Conservation (phyloP, 139 green algal genomes). For the Picochlorum sp. region DNA sequence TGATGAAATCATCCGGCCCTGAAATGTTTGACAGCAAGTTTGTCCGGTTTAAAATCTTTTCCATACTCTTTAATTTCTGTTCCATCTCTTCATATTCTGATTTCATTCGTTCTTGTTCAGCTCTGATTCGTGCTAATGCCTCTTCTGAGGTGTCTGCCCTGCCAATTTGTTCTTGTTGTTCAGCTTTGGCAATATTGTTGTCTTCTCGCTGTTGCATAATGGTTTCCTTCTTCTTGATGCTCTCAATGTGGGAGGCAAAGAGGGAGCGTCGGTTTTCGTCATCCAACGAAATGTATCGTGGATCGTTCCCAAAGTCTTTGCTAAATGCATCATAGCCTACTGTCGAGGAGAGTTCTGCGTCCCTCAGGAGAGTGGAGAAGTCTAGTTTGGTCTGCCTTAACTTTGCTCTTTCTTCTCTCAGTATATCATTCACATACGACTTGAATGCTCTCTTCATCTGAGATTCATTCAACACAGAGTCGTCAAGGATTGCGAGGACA, state of each 20-base stretch:
- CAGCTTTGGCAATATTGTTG: neutral
- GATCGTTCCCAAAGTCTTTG: conserved; percentile 1
- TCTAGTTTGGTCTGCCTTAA: conserved; percentile 4
- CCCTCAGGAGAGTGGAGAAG: neutral
- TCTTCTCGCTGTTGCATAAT: neutral
- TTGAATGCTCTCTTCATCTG: conserved; percentile 32
- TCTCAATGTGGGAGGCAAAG: conserved; percentile 16
- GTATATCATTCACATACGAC: conserved; percentile 28
- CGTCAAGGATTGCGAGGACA: conserved; percentile 6
- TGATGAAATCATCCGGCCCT: neutral
- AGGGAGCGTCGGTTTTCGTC: conserved; percentile 6
- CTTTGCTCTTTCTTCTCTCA: conserved; percentile 19
- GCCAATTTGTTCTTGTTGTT: neutral
- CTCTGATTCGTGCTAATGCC: conserved; percentile 19
- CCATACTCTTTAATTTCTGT: conserved; percentile 39
- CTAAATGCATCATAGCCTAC: neutral
- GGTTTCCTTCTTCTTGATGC: neutral
- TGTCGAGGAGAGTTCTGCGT: neutral
- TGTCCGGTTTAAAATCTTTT: conserved; percentile 25
- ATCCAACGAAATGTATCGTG: conserved; percentile 6
- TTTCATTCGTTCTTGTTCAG: conserved; percentile 37
- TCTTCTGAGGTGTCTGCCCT: neutral
- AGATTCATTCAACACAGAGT: conserved; percentile 10
- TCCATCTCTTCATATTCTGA: conserved; percentile 49
- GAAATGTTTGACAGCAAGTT: neutral